Percentiles rank a stretch among this genome's conserved stretches.
These are phyloP conservation scores for Aristolochia contorta DNA, from an alignment of 164 flowering plant genomes.

Conservation along the genomic window DNA sequence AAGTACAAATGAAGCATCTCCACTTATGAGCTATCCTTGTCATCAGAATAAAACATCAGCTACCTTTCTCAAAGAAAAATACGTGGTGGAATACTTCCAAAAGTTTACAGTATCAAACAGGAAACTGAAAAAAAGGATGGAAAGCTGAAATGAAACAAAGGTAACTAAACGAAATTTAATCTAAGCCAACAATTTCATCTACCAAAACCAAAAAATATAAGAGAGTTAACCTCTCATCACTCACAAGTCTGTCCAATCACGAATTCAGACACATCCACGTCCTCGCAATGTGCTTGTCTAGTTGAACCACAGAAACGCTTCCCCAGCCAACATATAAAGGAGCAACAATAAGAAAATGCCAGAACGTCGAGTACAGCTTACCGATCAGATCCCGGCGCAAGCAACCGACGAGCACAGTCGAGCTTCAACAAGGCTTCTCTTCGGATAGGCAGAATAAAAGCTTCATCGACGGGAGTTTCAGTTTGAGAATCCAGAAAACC, in stretches of 20 bases:
- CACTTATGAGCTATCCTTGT: too few relatives aligned
- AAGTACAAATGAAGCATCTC: too few relatives aligned
- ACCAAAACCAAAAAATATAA: too few relatives aligned
- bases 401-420: constrained; percentile 44
- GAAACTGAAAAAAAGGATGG: not conserved
- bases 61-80: not conserved
- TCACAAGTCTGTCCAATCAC: too few relatives aligned
- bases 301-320: not conserved
- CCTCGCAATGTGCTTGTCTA: too few relatives aligned
- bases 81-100: too few relatives aligned
- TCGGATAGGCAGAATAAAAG: constrained; percentile 55
- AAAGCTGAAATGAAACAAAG: not conserved
- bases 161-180: too few relatives aligned
- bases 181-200: too few relatives aligned
- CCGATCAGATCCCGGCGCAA: constrained; percentile 51
- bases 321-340: too few relatives aligned
- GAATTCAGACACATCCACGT: too few relatives aligned
- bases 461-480: constrained; percentile 38
- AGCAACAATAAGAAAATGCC: not conserved
- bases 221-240: too few relatives aligned
- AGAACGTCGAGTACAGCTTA: not conserved
- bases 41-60: not conserved
- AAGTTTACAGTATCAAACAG: too few relatives aligned
- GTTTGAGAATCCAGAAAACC: constrained; percentile 85
- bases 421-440: constrained; percentile 46